Evolutionary conservation across 2,329 filamentous ascomycete species (phyloP).

Genomic region (Daldinia sp.): DNA sequence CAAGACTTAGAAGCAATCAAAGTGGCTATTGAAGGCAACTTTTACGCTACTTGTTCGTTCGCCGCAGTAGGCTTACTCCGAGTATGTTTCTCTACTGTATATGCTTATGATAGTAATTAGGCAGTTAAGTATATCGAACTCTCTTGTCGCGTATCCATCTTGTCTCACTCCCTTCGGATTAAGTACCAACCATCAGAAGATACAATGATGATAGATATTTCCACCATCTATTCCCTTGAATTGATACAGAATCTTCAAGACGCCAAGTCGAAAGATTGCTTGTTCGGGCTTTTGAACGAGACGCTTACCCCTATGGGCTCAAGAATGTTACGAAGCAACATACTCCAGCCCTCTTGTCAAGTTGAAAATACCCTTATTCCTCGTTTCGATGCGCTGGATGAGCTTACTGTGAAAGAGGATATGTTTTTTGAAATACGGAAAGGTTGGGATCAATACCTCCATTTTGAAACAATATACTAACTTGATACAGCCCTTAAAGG

Average conservation of each 20-base stretch:
- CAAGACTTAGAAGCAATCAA: slow-evolving; percentile 86
- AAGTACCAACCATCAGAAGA: slow-evolving; percentile 89
- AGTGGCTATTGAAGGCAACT: slow-evolving; percentile 83
- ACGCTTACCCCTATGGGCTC: slow-evolving; percentile 90
- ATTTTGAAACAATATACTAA: slow-evolving; percentile 31
- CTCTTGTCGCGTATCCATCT: slow-evolving; percentile 75
- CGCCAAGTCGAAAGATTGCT: slow-evolving; percentile 80
- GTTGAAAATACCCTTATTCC: slow-evolving; percentile 72
- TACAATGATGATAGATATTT: slow-evolving; percentile 94
- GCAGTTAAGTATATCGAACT: slow-evolving; percentile 84
- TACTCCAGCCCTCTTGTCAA: slow-evolving; percentile 87
- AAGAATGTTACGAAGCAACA: slow-evolving; percentile 83
- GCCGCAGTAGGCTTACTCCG: slow-evolving; percentile 73
- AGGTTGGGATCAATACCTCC: slow-evolving; percentile 58
- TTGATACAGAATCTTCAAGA: slow-evolving; percentile 88
- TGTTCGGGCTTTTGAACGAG: slow-evolving; percentile 88
- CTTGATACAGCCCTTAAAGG: slow-evolving; percentile 72
- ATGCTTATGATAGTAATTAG: slow-evolving; percentile 58
- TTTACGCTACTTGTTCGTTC: slow-evolving; percentile 86
- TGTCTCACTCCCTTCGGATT: slow-evolving; percentile 84
- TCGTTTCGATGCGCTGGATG: slow-evolving; percentile 85
- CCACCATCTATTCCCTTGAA: slow-evolving; percentile 88
- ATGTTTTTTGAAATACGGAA: slow-evolving; percentile 83
- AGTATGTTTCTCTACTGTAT: not conserved
- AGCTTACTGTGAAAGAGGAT: slow-evolving; percentile 83